Base-by-base conservation (phyloP, 2,329 filamentous ascomycete species). In the Xylariaceae sp. region DNA sequence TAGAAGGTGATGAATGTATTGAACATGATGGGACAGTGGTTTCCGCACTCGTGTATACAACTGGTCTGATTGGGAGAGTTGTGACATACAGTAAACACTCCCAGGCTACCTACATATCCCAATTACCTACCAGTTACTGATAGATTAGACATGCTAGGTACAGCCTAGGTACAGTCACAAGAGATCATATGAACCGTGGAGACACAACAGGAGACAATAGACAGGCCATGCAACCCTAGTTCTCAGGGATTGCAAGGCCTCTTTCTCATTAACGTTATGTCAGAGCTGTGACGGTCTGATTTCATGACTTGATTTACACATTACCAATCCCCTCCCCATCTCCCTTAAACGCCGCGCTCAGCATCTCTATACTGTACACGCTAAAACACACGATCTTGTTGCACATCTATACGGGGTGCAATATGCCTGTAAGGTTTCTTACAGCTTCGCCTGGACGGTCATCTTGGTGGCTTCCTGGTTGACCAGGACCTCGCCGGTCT, bases 381-480 rank as follows among this genome's bases (percentile, higher is more conserved):
- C 53, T 49, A 57, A 57, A 59, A 59, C 53, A 64, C 23, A 45
- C 10, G 13, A 45, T 30, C 23, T 17, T 48, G 45, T 48, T 48
- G 23, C 23, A 30, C 45, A 17, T 45, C 42, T 53, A 51, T 37
- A n/a, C 23, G 23, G 23, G 23, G 5, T 30, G 23, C 23, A 30
- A 30, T 30, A 35, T 15, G 34, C 48, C 23, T 30, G 23, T 18
- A 17, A 8, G 51, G n/a, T 30, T 15, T 6, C 5, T 47, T 68
- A 68, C 62, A 76, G 66, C 63, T 72, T 76, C 10, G 74, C 68
- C 64, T 73, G 72, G 55, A 70, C 50, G 42, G 61, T 51, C 11
- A 67, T 48, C 62, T 88, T 90, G 61, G 88, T 96, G 1, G 94
- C 94, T 70, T 97, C 93, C 64, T 88, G 80, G 74, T 97, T 99